Evolutionary conservation across 1,139 yeast species (phyloP).

Genomic region (Suhomyces guaymorum): DNA sequence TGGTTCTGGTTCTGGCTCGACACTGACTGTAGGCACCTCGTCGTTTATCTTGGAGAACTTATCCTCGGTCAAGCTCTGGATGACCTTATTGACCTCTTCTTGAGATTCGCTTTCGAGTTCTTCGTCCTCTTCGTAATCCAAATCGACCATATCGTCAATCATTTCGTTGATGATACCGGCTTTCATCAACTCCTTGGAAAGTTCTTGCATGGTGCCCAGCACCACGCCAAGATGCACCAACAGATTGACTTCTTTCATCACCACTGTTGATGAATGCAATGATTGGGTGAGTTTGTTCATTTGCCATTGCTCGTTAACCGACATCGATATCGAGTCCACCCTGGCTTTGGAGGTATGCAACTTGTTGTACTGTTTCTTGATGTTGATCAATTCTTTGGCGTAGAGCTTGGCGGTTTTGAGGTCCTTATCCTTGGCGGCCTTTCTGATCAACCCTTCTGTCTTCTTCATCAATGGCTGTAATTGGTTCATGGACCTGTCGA

Average conservation of each 20-base stretch:
- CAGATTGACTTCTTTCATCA: slow-evolving; percentile 87
- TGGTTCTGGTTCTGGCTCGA: slow-evolving; percentile 18
- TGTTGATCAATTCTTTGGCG: slow-evolving; percentile 78
- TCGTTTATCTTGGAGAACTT: slow-evolving; percentile 43
- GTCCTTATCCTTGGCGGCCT: slow-evolving; percentile 79
- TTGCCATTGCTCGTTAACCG: slow-evolving; percentile 90
- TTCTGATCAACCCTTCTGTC: slow-evolving; percentile 72
- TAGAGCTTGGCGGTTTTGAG: slow-evolving; percentile 70
- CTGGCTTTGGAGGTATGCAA: slow-evolving; percentile 82
- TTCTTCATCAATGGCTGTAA: slow-evolving; percentile 65
- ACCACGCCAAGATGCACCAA: slow-evolving; percentile 79
- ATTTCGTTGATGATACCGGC: slow-evolving; percentile 94
- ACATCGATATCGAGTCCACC: slow-evolving; percentile 82
- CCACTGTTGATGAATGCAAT: slow-evolving; percentile 72
- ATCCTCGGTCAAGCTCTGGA: slow-evolving; percentile 45
- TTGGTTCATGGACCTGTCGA: slow-evolving; percentile 75
- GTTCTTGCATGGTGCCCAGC: slow-evolving; percentile 79
- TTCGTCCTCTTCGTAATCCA: slow-evolving; percentile 61
- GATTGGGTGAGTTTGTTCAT: slow-evolving; percentile 81
- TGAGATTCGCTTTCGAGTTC: slow-evolving; percentile 65
- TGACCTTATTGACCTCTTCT: slow-evolving; percentile 61
- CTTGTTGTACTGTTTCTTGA: slow-evolving; percentile 73
- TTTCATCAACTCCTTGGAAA: slow-evolving; percentile 84
- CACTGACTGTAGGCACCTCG: slow-evolving; percentile 42
- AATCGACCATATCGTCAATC: slow-evolving; percentile 88